Evolutionary conservation across 768 basidiomycete species (phyloP), one percentile per base, ranked within the genome.

Genomic region (Thelephora ganbajun): DNA sequence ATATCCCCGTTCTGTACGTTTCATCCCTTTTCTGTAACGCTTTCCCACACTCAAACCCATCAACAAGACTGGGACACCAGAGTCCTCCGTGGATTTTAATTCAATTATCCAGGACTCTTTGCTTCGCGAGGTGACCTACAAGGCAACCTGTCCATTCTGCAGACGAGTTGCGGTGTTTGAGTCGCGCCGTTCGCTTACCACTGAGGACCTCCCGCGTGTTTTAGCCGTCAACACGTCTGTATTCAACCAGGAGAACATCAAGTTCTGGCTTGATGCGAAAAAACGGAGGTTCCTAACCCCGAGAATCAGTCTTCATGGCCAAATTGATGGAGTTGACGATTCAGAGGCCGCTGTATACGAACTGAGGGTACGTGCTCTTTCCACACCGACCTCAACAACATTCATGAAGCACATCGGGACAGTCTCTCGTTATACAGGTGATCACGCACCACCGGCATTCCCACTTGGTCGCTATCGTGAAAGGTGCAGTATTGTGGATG

Each of bases 401-500:
- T 39, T 11, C 3, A n/a, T 33, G 14, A 18, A 44, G 34, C 6
- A 37, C 35, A 16, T 2, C 36, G 12, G 49, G 50, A 6, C 52
- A 96, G 88, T 77, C 87, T 9, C 67, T 97, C 51, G 74, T 96
- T 5, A 79, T 83, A 5, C 84, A 94, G 60, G 76, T 96, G 6
- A 71, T 75, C 43, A 68, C 75, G 12, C 88, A 83, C 53, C 77
- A 77, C 35, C 74, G 74, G 34, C 73, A 73, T 36, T 80, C 86
- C 0, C 96, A 98, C 63, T 70, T 98, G 16, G 86, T 94, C 11
- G 83, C 92, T 1, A 76, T 96, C 48, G 72, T 94, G 34, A 90
- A 84, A 69, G 79, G 92, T 81, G 54, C 51, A 70, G 42, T 30
- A 20, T 23, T 48, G 50, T 34, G 48, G 18, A 1, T 16, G n/a